Conservation (phyloP, 192 early-diverging fungal genomes). For the Rhizophagus prolifer region DNA sequence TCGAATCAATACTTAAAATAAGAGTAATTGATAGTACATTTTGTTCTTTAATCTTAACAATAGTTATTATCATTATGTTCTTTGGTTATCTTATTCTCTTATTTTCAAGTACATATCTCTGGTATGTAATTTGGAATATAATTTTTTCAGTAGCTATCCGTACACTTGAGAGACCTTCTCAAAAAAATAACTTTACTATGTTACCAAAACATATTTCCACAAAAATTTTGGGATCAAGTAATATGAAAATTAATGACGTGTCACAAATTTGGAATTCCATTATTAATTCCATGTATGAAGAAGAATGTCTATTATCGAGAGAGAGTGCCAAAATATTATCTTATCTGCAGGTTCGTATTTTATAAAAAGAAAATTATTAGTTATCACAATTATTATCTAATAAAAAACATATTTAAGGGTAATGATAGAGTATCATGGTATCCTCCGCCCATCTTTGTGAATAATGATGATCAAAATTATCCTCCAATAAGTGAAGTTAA, state of each 20-base stretch:
- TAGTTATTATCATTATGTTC: constrained; percentile 74
- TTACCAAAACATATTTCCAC: constrained; percentile 80
- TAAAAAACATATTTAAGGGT: constrained; percentile 48
- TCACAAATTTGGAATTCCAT: constrained; percentile 86
- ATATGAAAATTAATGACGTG: constrained; percentile 73
- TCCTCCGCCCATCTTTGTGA: constrained; percentile 74
- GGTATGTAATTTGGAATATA: constrained; percentile 87
- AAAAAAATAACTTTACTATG: constrained; percentile 76
- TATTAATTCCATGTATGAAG: constrained; percentile 78
- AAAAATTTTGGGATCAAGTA: constrained; percentile 67
- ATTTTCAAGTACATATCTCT: constrained; percentile 85
- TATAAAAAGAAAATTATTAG: too few species aligned
- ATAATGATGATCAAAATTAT: constrained; percentile 72
- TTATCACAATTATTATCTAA: too few species aligned
- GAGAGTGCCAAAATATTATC: constrained; percentile 74
- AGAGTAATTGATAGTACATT: constrained; percentile 48
- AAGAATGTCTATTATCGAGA: constrained; percentile 72
- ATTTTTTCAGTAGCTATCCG: constrained; percentile 68
- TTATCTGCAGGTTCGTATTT: constrained; percentile 64
- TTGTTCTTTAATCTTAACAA: constrained; percentile 65
- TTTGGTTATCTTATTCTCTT: constrained; percentile 72
- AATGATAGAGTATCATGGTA: constrained; percentile 68
- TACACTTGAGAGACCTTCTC: constrained; percentile 75
- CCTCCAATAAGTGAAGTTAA: constrained; percentile 77
- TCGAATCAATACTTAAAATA: constrained; percentile 53